Evolutionary conservation across 345 rosid species (phyloP).

Genomic region (Melastoma malabathricum): DNA sequence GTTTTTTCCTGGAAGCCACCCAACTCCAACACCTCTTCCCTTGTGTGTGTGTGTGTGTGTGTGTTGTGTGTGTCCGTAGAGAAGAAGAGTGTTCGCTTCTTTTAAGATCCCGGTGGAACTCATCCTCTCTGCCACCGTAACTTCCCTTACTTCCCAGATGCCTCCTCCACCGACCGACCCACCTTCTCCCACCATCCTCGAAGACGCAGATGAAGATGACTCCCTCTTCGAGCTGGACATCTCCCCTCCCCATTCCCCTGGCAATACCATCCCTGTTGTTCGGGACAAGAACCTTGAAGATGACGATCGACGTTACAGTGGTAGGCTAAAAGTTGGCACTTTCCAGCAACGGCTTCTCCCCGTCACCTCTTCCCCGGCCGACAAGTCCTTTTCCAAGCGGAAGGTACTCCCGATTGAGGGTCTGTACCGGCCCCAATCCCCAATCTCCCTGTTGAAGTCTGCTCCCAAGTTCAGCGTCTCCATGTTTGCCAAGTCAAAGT

Average conservation of each 20-base stretch:
- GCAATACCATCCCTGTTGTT: constrained; percentile 10
- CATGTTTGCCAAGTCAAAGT: constrained; percentile 38
- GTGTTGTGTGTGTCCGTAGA: no score
- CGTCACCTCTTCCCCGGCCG: neutral
- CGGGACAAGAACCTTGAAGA: constrained; percentile 7
- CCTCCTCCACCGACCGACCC: no score
- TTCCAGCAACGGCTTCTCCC: neutral
- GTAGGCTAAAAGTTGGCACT: neutral
- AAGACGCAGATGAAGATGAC: constrained; percentile 65
- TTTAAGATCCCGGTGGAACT: no score
- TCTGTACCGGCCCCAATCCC: constrained; percentile 41
- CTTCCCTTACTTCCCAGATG: no score
- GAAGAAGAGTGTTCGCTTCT: no score
- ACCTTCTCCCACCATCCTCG: neutral
- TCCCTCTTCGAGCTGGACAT: constrained; percentile 83
- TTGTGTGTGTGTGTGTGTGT: no score
- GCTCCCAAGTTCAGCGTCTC: constrained; percentile 45
- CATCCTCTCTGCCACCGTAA: no score
- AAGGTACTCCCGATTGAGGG: constrained; percentile 62
- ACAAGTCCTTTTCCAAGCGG: constrained; percentile 11
- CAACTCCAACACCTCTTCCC: no score
- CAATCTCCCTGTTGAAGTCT: constrained; percentile 45
- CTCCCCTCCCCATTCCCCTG: constrained; percentile 30
- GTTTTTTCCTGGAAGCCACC: no score
- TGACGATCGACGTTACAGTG: neutral